Base-by-base conservation (phyloP, 2,329 filamentous ascomycete genomes). In the Cyphellophora attinorum region DNA sequence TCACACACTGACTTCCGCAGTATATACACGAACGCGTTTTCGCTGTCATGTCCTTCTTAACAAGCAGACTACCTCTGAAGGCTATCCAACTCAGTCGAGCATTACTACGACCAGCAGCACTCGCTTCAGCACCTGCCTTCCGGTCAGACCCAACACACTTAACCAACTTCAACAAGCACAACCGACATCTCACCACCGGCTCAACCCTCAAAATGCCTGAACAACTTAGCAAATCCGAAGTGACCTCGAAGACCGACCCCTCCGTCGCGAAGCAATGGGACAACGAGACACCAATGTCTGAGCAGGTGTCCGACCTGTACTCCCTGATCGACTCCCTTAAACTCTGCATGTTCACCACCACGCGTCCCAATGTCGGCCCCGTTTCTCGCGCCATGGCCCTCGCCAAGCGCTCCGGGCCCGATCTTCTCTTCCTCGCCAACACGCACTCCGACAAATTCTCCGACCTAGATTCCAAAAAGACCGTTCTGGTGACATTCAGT, bases 361-460 rank as follows among this genome's bases (percentile, higher is more conserved):
- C 37, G 23, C 45, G 45, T 15, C 19, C 32, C 5, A 37, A 35
- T n/a, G 29, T 40, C 16, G 45, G 45, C 4, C 34, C 32, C 11
- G 43, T 48, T 19, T 58, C 57, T 23, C 62, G 66, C 40, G 60
- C 61, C 36, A 70, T 70, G 66, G 64, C 59, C 29, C 49, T 67
- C 16, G 61, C 62, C 34, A 62, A 49, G 38, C 45, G 49, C 34
- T 45, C 47, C 32, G 66, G 67, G 8, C 65, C 65, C 5, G 65
- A 70, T 50, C 65, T 69, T 49, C 58, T 68, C 44, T 69, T 67
- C 55, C 58, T 70, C 30, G 52, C 62, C 49, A 70, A 70, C 55
- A 51, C 46, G 16, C 54, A 68, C 54, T 61, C 57, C 29, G 45
- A 56, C 33, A 70, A 70, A 32, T 65, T 69, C 50, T 45, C 53